A percentile compares a stretch with the other conserved stretches of the same genome.
Conservation (phyloP, 1,284 basidiomycete genomes). For the Phlebopus sp. region DNA sequence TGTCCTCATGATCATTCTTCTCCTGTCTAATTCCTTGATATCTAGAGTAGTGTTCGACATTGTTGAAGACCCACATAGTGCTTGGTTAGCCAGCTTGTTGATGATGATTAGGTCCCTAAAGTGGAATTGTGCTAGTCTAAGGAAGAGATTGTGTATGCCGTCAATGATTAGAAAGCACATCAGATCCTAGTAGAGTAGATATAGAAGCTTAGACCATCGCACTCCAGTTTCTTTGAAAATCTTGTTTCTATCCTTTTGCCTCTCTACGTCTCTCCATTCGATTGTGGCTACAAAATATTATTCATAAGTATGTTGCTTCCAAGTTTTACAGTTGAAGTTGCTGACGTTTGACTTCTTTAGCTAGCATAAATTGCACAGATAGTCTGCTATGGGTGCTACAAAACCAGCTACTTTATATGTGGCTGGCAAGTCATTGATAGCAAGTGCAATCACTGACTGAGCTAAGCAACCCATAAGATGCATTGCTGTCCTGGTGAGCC, state of each 20-base stretch:
- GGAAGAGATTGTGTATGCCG: constrained; percentile 33
- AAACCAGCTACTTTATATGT: constrained; percentile 35
- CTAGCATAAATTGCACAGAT: constrained; percentile 36
- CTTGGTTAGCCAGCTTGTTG: neutral
- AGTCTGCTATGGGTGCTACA: constrained; percentile 17
- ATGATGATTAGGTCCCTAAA: constrained; percentile 5
- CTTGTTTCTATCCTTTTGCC: neutral
- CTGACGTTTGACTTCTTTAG: constrained; percentile 25
- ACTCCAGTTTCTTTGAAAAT: constrained; percentile 13
- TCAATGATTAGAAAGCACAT: constrained; percentile 30
- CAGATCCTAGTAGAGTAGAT: constrained; percentile 39
- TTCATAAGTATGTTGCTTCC: constrained; percentile 16
- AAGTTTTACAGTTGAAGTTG: constrained; percentile 24
- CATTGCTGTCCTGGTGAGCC: constrained; percentile 15
- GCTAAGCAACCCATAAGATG: constrained; percentile 23
- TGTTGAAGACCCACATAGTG: neutral
- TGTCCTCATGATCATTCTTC: too few relatives aligned
- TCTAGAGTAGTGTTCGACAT: neutral
- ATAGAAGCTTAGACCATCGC: constrained; percentile 36
- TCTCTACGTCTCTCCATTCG: constrained; percentile 6
- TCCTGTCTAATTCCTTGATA: too few relatives aligned
- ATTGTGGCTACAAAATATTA: constrained; percentile 22
- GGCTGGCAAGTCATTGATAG: constrained; percentile 39
- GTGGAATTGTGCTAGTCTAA: neutral
- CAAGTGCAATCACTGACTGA: constrained; percentile 23